Evolutionary conservation across 2,329 filamentous ascomycete genomes (phyloP).

Genomic region (Microdochium bolleyi): DNA sequence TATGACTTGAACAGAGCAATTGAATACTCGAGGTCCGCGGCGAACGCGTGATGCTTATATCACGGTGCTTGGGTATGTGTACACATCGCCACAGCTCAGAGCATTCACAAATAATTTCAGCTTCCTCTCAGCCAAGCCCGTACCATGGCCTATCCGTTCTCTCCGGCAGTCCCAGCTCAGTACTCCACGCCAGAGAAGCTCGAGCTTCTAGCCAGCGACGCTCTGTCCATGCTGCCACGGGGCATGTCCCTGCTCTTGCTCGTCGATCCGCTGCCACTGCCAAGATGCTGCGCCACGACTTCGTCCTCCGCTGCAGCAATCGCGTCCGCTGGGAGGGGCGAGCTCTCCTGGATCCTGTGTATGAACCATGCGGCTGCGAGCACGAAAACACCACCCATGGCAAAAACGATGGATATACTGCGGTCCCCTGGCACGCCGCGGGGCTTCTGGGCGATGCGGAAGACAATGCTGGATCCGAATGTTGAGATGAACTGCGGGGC

Average conservation of each 20-base stretch:
- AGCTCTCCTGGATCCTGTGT: conserved; percentile 56
- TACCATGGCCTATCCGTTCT: conserved; percentile 6
- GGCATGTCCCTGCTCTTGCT: conserved; percentile 33
- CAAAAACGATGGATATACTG: conserved; percentile 79
- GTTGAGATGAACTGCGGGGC: conserved; percentile 89
- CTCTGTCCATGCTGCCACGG: conserved; percentile 34
- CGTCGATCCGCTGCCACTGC: conserved; percentile 17
- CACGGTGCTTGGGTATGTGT: too few species aligned
- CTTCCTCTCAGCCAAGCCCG: neutral
- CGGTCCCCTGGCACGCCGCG: conserved; percentile 77
- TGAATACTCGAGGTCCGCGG: too few species aligned
- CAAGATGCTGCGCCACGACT: conserved; percentile 17
- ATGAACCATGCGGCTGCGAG: conserved; percentile 70
- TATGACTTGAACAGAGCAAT: too few species aligned
- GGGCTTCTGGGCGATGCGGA: conserved; percentile 79
- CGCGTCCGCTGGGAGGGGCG: conserved; percentile 26
- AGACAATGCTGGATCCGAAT: conserved; percentile 74
- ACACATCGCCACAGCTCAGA: too few species aligned
- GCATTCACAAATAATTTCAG: too few species aligned
- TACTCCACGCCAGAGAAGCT: conserved; percentile 43
- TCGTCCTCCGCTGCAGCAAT: conserved; percentile 33
- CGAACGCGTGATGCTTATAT: too few species aligned
- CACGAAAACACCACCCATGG: conserved; percentile 74
- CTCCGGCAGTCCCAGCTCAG: conserved; percentile 11
- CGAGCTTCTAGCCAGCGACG: conserved; percentile 37